These are phyloP conservation scores for Pelargonium fulgidum DNA, from an alignment of 441 rosid species.

Conservation along the genomic window DNA sequence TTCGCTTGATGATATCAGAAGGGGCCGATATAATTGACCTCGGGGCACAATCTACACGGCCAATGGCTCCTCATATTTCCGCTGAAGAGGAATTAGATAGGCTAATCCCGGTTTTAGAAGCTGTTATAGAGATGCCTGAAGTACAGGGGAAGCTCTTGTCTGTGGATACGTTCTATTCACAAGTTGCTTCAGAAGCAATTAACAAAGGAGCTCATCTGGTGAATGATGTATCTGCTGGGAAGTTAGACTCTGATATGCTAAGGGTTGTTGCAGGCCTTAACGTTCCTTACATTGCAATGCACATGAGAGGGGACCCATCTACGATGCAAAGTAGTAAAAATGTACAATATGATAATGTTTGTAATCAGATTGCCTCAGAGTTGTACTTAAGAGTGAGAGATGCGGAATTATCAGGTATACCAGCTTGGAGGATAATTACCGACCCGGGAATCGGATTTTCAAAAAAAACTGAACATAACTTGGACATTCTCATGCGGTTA, in stretches of 20 bases:
- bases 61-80: conserved; percentile 62
- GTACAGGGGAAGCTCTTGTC: conserved; percentile 75
- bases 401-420: conserved; percentile 70
- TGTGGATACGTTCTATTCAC: conserved; percentile 75
- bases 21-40: conserved; percentile 86
- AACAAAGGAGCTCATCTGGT: conserved; percentile 70
- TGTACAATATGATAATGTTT: conserved; percentile 54
- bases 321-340: conserved; percentile 75
- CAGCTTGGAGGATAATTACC: conserved; percentile 79
- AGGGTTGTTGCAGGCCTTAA: conserved; percentile 55
- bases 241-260: conserved; percentile 60
- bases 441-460: conserved; percentile 95
- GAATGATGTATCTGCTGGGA: conserved; percentile 86
- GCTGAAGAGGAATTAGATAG: conserved; percentile 67
- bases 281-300: conserved; percentile 78
- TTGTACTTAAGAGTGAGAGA: conserved; percentile 44
- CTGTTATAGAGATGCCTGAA: conserved; percentile 66
- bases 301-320: conserved; percentile 90
- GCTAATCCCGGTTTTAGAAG: conserved; percentile 65
- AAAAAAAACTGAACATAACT: conserved; percentile 56
- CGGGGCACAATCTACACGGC: conserved; percentile 91
- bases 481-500: conserved; percentile 60
- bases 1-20: conserved; percentile 54
- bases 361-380: conserved; percentile 67
- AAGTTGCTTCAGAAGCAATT: conserved; percentile 85